phyloP scores from a whole-genome alignment of 768 basidiomycete genomes.

The Pleurotus sapidus region DNA sequence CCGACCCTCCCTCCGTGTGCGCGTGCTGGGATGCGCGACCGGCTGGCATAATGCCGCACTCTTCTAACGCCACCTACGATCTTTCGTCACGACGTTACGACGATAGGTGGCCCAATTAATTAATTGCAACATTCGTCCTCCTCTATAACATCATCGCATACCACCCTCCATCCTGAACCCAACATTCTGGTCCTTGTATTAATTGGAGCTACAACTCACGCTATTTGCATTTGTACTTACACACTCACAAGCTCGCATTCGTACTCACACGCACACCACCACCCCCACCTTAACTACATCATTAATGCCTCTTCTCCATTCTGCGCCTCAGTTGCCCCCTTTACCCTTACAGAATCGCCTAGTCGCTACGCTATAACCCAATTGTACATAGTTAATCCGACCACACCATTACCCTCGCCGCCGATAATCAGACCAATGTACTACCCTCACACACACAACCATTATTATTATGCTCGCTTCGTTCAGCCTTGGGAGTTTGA shows the following conservation, averaged over 20 bases:
- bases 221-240: slow-evolving; percentile 20
- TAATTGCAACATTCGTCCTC: neutral
- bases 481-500: neutral
- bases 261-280: slow-evolving; percentile 13
- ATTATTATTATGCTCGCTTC: slow-evolving; percentile 6
- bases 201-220: slow-evolving; percentile 16
- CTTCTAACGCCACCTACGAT: slow-evolving; percentile 8
- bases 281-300: slow-evolving; percentile 1
- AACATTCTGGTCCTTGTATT: slow-evolving; percentile 20
- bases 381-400: slow-evolving; percentile 11
- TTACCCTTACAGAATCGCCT: slow-evolving; percentile 2
- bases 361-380: slow-evolving; percentile 8
- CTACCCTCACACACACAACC: neutral
- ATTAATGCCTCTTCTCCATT: slow-evolving; percentile 1
- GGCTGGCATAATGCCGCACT: slow-evolving; percentile 6
- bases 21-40: slow-evolving; percentile 7
- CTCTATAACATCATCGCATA: neutral
- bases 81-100: slow-evolving; percentile 2
- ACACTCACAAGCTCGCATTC: slow-evolving; percentile 17
- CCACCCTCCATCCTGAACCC: neutral
- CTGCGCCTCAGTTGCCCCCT: slow-evolving; percentile 10
- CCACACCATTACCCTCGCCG: slow-evolving; percentile 4
- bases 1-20: neutral
- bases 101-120: slow-evolving; percentile 4
- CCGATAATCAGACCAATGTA: slow-evolving; percentile 5